phyloP scores from a whole-genome alignment of 2,329 filamentous ascomycete genomes.

The Amylocarpus encephaloides region DNA sequence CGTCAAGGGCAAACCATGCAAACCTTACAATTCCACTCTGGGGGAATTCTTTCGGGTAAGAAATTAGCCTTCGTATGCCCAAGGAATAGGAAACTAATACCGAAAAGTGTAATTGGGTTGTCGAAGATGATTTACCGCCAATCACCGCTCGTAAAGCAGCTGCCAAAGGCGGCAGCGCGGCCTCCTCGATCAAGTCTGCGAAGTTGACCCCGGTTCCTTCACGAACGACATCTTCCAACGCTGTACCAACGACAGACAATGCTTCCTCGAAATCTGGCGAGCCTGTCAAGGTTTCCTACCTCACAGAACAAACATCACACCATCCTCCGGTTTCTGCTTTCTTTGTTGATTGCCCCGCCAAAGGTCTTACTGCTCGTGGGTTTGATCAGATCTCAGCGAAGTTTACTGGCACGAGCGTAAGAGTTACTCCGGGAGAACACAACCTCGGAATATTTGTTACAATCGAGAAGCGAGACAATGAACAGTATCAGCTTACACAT shows the following conservation, averaged over 20 bases:
- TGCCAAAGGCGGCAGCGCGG: conserved; percentile 17
- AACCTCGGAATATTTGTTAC: conserved; percentile 96
- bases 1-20: conserved; percentile 96
- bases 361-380: conserved; percentile 78
- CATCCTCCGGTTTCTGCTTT: conserved; percentile 97
- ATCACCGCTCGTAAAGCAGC: conserved; percentile 36
- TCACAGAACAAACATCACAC: conserved; percentile 97
- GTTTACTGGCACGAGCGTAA: conserved; percentile 92
- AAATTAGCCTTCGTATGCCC: not conserved
- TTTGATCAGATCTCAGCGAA: conserved; percentile 97
- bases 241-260: conserved; percentile 13
- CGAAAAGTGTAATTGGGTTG: conserved; percentile 84
- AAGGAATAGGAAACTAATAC: not conserved
- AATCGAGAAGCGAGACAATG: conserved; percentile 69
- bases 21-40: conserved; percentile 94
- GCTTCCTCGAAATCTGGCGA: conserved; percentile 29
- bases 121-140: conserved; percentile 67
- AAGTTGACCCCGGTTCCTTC: conserved; percentile 17
- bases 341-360: conserved; percentile 85
- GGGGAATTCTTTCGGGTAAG: conserved; percentile 94
- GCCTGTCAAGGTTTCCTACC: conserved; percentile 76
- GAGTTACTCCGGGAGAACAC: conserved; percentile 84
- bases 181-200: conserved; percentile 27
- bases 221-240: conserved; percentile 18
- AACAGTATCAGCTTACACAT: conserved; percentile 93